phyloP scores from a whole-genome alignment of 441 rosid species.

The Lepidium campestre region DNA sequence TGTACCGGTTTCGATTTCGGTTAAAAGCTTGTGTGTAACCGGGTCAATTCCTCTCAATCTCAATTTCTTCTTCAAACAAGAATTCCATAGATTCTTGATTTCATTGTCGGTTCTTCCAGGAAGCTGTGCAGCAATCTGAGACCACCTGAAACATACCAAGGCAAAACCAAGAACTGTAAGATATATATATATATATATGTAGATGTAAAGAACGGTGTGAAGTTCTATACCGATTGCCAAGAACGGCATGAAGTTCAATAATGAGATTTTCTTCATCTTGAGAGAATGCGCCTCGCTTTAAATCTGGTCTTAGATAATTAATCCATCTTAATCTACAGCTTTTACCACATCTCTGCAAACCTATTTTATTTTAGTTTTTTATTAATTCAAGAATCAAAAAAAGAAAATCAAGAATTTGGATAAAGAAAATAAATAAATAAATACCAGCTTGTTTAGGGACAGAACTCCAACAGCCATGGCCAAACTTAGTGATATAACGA shows the following conservation, averaged over 20 bases:
- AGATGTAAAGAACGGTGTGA: background rate
- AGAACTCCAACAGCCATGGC: conserved; percentile 96
- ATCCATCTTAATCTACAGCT: conserved; percentile 88
- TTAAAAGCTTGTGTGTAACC: conserved; percentile 76
- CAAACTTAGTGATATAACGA: conserved; percentile 67
- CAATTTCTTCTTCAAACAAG: conserved; percentile 85
- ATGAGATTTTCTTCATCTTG: conserved; percentile 71
- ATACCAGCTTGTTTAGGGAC: conserved; percentile 90
- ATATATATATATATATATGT: background rate
- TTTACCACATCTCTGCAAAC: conserved; percentile 82
- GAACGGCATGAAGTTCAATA: conserved; percentile 75
- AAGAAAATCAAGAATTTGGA: background rate
- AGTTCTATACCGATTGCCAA: conserved; percentile 59
- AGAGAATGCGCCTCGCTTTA: conserved; percentile 81
- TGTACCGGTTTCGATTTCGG: conserved; percentile 22
- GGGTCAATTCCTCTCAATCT: conserved; percentile 89
- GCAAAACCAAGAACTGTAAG: background rate
- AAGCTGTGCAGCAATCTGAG: conserved; percentile 90
- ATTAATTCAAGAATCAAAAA: background rate
- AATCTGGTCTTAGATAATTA: conserved; percentile 82
- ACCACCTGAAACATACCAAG: conserved; percentile 57
- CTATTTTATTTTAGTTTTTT: conserved; percentile 13
- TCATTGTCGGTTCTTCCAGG: conserved; percentile 98
- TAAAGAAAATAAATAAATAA: background rate
- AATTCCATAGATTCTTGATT: conserved; percentile 91